phyloP scores from a whole-genome alignment of 176 grass and related monocot species.

The Themeda triandra region DNA sequence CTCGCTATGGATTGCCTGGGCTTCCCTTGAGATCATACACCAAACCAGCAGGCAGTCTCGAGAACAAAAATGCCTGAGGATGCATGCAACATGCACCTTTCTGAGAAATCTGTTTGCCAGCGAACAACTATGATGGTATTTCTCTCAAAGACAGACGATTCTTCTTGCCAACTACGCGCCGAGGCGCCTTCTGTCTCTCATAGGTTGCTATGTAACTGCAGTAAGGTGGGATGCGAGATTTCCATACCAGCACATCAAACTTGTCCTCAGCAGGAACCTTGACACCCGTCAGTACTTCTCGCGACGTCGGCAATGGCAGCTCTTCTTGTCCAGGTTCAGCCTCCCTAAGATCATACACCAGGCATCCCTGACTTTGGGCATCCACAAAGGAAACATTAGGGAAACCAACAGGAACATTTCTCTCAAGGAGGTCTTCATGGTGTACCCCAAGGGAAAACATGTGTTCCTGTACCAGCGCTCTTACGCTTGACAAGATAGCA shows the following conservation, averaged over 20 bases:
- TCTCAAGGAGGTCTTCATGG: conserved; percentile 8
- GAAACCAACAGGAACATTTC: neutral
- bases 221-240: conserved; percentile 15
- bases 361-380: neutral
- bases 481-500: neutral
- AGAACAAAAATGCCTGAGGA: neutral
- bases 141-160: neutral
- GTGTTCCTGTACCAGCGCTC: neutral
- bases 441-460: neutral
- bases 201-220: conserved; percentile 4
- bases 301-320: neutral
- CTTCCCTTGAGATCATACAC: neutral
- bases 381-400: neutral
- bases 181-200: neutral
- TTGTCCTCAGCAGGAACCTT: neutral
- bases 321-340: neutral
- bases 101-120: neutral
- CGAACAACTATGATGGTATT: neutral
- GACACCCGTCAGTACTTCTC: neutral
- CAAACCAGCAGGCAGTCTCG: neutral
- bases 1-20: neutral
- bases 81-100: neutral
- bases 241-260: conserved; percentile 20
- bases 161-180: neutral
- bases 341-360: conserved; percentile 28